Evolutionary conservation across 192 early-diverging fungal species (phyloP).

Genomic region (Entophlyctis luteolus): DNA sequence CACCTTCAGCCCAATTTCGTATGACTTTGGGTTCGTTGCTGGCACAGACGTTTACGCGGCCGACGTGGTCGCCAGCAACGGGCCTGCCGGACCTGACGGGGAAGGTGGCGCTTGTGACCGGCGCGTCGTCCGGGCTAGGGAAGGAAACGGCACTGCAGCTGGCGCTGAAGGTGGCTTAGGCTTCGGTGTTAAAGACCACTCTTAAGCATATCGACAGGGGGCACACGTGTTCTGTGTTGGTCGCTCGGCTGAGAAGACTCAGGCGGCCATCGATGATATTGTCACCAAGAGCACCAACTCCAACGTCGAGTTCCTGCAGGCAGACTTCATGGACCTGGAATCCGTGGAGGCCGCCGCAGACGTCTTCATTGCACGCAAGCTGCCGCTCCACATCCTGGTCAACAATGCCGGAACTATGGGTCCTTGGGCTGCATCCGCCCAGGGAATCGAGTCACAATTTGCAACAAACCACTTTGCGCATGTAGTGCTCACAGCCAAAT

Average conservation of each 20-base stretch:
- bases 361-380: neutral
- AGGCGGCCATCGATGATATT: slow-evolving; percentile 30
- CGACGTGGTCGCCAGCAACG: neutral
- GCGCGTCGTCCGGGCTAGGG: neutral
- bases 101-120: slow-evolving; percentile 1
- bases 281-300: slow-evolving; percentile 15
- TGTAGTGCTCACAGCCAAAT: slow-evolving; percentile 34
- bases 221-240: neutral
- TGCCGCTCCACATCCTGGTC: slow-evolving; percentile 48
- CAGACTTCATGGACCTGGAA: slow-evolving; percentile 31
- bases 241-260: slow-evolving; percentile 20
- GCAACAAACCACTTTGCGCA: slow-evolving; percentile 41
- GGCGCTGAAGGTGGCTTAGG: neutral
- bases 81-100: slow-evolving; percentile 3
- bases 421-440: neutral
- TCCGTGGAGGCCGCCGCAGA: slow-evolving; percentile 16
- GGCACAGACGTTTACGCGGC: neutral
- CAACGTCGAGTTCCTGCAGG: slow-evolving; percentile 31
- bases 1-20: too few species aligned
- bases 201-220: neutral
- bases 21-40: slow-evolving; percentile 7
- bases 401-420: slow-evolving; percentile 34
- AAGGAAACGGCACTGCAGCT: neutral
- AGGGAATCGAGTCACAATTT: slow-evolving; percentile 46
- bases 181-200: neutral